Percentiles rank a stretch among this genome's conserved stretches.
These are phyloP conservation scores for Camillea tinctor DNA, from an alignment of 2,329 filamentous ascomycete genomes.

Conservation along the genomic window DNA sequence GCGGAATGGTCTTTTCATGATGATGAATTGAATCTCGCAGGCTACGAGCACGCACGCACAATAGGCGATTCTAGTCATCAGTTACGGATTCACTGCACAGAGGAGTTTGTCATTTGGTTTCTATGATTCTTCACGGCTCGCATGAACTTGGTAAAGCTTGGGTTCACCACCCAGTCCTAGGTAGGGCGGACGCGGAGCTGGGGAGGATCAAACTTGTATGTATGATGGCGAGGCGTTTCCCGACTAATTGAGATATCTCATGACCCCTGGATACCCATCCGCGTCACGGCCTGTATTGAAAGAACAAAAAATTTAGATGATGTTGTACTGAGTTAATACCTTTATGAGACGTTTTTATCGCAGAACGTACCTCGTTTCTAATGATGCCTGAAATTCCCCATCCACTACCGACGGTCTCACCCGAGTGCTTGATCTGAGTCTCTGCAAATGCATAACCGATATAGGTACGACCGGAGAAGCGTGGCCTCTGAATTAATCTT, in stretches of 20 bases:
- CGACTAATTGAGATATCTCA: slow-evolving; percentile 44
- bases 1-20: slow-evolving; percentile 14
- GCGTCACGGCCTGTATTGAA: neutral
- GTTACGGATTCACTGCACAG: slow-evolving; percentile 33
- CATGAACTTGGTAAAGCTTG: slow-evolving; percentile 27
- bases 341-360: neutral
- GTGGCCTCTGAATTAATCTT: neutral
- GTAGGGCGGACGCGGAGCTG: slow-evolving; percentile 15
- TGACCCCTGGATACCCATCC: slow-evolving; percentile 14
- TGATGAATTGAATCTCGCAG: slow-evolving; percentile 35
- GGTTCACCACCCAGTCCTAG: slow-evolving; percentile 19
- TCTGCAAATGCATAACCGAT: neutral
- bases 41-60: slow-evolving; percentile 29
- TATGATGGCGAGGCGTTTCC: slow-evolving; percentile 49
- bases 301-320: neutral
- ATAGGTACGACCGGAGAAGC: neutral
- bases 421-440: neutral
- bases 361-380: neutral
- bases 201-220: slow-evolving; percentile 36
- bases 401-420: neutral
- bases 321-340: neutral
- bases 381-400: neutral
- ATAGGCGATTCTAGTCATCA: slow-evolving; percentile 25
- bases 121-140: slow-evolving; percentile 29
- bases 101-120: slow-evolving; percentile 36